phyloP scores from a whole-genome alignment of 2,329 filamentous ascomycete species.

The Venturia asperata region DNA sequence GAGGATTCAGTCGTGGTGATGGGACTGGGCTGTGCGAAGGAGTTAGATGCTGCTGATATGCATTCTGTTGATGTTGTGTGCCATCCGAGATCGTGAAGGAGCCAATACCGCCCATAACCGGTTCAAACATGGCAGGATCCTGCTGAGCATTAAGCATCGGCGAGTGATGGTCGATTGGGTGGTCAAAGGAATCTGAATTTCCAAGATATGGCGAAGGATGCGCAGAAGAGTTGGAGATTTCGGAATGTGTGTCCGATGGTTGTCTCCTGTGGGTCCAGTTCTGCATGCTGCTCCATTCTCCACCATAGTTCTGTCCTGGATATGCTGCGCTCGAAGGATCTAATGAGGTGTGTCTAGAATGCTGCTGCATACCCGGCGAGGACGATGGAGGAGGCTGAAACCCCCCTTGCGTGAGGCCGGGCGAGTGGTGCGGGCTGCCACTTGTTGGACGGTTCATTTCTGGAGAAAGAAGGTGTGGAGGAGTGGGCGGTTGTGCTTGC shows the following conservation, averaged over 20 bases:
- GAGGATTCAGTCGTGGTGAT: constrained; percentile 59
- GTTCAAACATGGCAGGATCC: constrained; percentile 66
- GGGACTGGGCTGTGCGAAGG: constrained; percentile 66
- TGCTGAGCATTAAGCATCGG: constrained; percentile 68
- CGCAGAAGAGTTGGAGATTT: constrained; percentile 67
- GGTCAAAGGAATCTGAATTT: constrained; percentile 69
- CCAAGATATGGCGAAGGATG: constrained; percentile 76
- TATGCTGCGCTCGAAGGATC: constrained; percentile 55
- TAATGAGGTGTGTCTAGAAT: constrained; percentile 54
- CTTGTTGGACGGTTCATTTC: constrained; percentile 46
- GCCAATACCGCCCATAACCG: constrained; percentile 63
- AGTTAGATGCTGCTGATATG: constrained; percentile 38
- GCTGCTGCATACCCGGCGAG: constrained; percentile 28
- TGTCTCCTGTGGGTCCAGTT: constrained; percentile 72
- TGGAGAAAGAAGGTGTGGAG: constrained; percentile 51
- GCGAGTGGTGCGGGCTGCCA: constrained; percentile 47
- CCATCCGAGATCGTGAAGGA: constrained; percentile 73
- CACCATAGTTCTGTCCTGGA: constrained; percentile 42
- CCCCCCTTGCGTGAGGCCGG: constrained; percentile 44
- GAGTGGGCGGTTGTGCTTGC: constrained; percentile 45
- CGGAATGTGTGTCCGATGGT: constrained; percentile 80
- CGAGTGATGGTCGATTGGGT: constrained; percentile 60
- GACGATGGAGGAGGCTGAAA: constrained; percentile 49
- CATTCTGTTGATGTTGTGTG: constrained; percentile 23
- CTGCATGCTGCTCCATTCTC: constrained; percentile 53